phyloP scores from a whole-genome alignment of 1,139 yeast genomes.

The Suhomyces yuchorum region DNA sequence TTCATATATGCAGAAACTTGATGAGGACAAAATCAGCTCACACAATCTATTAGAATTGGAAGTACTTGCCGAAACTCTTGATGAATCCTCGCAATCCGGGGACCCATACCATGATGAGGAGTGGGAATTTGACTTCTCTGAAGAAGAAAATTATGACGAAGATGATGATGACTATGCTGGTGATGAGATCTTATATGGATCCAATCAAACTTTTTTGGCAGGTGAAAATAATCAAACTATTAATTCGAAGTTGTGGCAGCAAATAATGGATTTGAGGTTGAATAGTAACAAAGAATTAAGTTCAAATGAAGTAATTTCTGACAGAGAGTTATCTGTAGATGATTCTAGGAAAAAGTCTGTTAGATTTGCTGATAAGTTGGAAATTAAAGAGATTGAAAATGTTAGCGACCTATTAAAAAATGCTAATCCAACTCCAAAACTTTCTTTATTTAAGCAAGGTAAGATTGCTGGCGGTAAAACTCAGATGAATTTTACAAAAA shows the following conservation, averaged over 20 bases:
- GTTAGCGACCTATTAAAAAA: conserved; percentile 51
- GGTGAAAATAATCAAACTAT: conserved; percentile 17
- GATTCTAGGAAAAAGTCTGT: conserved; percentile 42
- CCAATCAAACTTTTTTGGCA: conserved; percentile 17
- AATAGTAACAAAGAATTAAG: not conserved
- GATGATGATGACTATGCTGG: conserved; percentile 17
- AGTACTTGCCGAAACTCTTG: conserved; percentile 55
- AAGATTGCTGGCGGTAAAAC: conserved; percentile 9
- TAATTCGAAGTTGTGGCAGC: conserved; percentile 34
- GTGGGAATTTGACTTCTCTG: conserved; percentile 35
- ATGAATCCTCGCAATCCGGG: conserved; percentile 33
- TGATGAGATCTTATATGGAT: conserved; percentile 30
- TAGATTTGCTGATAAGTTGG: conserved; percentile 51
- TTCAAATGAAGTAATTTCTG: too few species aligned
- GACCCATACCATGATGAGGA: conserved; percentile 42
- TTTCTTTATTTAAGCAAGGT: conserved; percentile 31
- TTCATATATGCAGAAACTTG: not conserved
- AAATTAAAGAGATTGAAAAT: conserved; percentile 62
- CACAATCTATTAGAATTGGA: conserved; percentile 42
- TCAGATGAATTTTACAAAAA: not conserved
- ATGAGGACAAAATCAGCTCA: not conserved
- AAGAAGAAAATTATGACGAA: conserved; percentile 5
- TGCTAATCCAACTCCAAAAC: conserved; percentile 24
- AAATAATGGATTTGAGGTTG: conserved; percentile 29
- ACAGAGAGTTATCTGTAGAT: too few species aligned